phyloP scores from a whole-genome alignment of 225 moss, liverwort and hornwort species.

The Neckera pumila region DNA sequence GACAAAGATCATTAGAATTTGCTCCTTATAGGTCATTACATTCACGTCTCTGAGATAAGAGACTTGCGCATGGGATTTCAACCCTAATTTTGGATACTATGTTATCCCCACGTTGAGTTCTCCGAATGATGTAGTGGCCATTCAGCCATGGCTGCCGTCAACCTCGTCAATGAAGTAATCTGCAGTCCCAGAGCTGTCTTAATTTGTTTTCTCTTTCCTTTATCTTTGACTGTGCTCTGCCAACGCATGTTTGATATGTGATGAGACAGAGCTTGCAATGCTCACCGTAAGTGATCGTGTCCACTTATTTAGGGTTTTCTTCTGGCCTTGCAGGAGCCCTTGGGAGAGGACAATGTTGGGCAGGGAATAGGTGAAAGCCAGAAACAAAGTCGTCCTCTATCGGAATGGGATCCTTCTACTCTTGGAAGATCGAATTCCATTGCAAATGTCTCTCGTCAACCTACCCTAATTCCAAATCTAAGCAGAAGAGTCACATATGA shows the following conservation, averaged over 20 bases:
- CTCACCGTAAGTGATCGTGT: neutral
- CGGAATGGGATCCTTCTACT: neutral
- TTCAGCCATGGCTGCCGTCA: slow-evolving; percentile 9
- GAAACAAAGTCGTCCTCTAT: neutral
- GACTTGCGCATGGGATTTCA: neutral
- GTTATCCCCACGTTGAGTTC: neutral
- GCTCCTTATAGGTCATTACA: neutral
- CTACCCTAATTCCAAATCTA: neutral
- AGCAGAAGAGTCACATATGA: neutral
- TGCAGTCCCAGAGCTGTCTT: neutral
- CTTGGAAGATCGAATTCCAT: neutral
- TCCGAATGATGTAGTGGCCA: neutral
- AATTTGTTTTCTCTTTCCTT: neutral
- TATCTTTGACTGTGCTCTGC: neutral
- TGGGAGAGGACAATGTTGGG: neutral
- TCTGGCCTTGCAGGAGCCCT: neutral
- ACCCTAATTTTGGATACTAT: neutral
- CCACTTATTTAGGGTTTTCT: neutral
- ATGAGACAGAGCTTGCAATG: neutral
- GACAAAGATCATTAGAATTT: neutral
- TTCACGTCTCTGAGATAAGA: neutral
- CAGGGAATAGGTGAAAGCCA: neutral
- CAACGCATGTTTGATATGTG: neutral
- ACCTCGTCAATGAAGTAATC: slow-evolving; percentile 2
- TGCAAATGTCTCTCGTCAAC: neutral